Conservation (phyloP, 1,284 basidiomycete species). For the Austropuccinia psidii region DNA sequence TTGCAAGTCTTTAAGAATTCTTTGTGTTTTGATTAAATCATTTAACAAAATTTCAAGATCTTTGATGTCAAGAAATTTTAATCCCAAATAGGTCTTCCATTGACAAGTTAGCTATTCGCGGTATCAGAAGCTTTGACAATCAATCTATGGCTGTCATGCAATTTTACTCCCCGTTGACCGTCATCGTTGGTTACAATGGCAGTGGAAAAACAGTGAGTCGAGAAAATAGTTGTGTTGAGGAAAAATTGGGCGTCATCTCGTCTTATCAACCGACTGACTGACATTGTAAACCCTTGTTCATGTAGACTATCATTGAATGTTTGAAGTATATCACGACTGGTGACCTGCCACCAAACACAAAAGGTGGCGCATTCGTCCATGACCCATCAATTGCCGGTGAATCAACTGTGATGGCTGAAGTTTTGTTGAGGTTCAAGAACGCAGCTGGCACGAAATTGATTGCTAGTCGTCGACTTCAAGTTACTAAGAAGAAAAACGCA, state of each 20-base stretch:
- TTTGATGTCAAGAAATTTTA: neutral
- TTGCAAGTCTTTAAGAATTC: too few species aligned
- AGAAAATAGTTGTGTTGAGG: too few species aligned
- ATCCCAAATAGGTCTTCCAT: conserved; percentile 29
- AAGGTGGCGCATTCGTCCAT: conserved; percentile 94
- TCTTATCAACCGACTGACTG: neutral
- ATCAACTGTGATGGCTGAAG: conserved; percentile 97
- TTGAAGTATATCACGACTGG: conserved; percentile 98
- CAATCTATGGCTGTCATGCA: conserved; percentile 90
- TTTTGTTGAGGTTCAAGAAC: conserved; percentile 84
- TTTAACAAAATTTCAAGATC: neutral
- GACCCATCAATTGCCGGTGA: conserved; percentile 95
- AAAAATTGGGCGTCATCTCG: neutral
- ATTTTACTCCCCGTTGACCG: conserved; percentile 94
- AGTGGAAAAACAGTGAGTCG: conserved; percentile 77
- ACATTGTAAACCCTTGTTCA: neutral
- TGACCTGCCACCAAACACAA: conserved; percentile 93
- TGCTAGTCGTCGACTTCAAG: conserved; percentile 85
- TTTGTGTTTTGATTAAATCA: neutral
- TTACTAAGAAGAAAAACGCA: conserved; percentile 76
- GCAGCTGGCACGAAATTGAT: conserved; percentile 81
- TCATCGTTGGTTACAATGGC: conserved; percentile 98
- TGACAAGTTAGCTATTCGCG: conserved; percentile 47
- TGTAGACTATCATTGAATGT: conserved; percentile 89
- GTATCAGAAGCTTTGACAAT: conserved; percentile 56